Conservation (phyloP, 352 stramenopile genomes). For the Phytopythium mirpurense region DNA sequence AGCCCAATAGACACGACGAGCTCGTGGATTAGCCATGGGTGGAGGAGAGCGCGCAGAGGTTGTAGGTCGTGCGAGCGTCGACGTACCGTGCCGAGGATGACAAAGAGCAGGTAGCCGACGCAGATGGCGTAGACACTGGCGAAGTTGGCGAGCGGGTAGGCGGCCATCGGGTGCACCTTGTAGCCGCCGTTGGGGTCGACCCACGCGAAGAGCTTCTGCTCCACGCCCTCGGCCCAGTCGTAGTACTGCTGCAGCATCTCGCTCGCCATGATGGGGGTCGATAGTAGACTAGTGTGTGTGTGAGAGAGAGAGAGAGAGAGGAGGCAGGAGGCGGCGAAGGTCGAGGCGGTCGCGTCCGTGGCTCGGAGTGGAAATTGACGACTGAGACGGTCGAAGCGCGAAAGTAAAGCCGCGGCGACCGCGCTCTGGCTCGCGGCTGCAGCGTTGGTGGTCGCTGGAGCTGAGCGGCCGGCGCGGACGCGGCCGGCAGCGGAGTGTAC, state of each 20-base stretch:
- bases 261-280: conserved; percentile 11
- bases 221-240: conserved; percentile 45
- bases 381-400: background rate
- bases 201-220: conserved; percentile 44
- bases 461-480: background rate
- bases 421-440: background rate
- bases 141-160: conserved; percentile 65
- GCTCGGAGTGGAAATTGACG: background rate
- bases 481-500: background rate
- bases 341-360: background rate
- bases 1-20: too few relatives aligned
- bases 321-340: background rate
- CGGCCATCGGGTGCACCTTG: conserved; percentile 53
- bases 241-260: conserved; percentile 42
- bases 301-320: too few relatives aligned
- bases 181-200: conserved; percentile 51
- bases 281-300: background rate
- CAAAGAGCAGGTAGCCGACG: conserved; percentile 59
- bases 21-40: too few relatives aligned
- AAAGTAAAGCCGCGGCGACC: background rate
- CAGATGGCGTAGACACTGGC: conserved; percentile 52
- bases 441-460: background rate
- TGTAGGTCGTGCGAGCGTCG: too few relatives aligned
- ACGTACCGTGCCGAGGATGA: conserved; percentile 54
- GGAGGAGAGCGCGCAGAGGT: too few relatives aligned